Evolutionary conservation across 768 basidiomycete species (phyloP).

Genomic region (Agaricus sinodeliciosus): DNA sequence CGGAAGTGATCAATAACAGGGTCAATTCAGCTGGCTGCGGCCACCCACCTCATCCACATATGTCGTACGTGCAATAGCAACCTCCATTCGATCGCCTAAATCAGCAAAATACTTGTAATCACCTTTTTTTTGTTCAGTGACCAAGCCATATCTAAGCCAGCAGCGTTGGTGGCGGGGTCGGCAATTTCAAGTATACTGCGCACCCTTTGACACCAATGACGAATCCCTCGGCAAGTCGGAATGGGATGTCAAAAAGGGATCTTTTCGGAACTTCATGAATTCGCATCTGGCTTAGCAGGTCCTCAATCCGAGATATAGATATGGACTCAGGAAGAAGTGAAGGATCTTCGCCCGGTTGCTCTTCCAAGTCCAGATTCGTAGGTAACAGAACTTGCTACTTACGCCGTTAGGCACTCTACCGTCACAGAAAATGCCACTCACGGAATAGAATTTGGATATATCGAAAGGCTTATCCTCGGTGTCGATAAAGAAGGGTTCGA

Average conservation of each 20-base stretch:
- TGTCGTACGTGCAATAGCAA: slow-evolving; percentile 60
- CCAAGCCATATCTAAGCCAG: slow-evolving; percentile 66
- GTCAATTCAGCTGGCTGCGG: not conserved
- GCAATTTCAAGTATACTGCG: slow-evolving; percentile 14
- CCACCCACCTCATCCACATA: slow-evolving; percentile 69
- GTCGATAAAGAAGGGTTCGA: slow-evolving; percentile 89
- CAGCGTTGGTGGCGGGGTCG: not conserved
- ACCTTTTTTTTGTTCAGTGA: slow-evolving; percentile 86
- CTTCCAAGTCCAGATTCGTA: slow-evolving; percentile 45
- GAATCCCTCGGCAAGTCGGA: slow-evolving; percentile 69
- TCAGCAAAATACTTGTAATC: slow-evolving; percentile 79
- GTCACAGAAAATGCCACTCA: slow-evolving; percentile 24
- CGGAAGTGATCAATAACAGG: not conserved
- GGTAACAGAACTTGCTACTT: slow-evolving; percentile 56
- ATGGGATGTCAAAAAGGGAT: slow-evolving; percentile 73
- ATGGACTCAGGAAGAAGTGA: slow-evolving; percentile 59
- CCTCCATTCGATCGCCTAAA: slow-evolving; percentile 70
- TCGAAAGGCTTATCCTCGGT: slow-evolving; percentile 64
- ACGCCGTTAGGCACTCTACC: not conserved
- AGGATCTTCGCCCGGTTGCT: slow-evolving; percentile 35
- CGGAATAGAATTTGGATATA: slow-evolving; percentile 71
- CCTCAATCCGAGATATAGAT: slow-evolving; percentile 72
- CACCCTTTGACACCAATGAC: slow-evolving; percentile 81
- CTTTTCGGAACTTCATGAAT: slow-evolving; percentile 82
- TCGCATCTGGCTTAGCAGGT: slow-evolving; percentile 73